Evolutionary conservation across 2,329 filamentous ascomycete genomes (phyloP).

Genomic region (Hypoxylon sp.): DNA sequence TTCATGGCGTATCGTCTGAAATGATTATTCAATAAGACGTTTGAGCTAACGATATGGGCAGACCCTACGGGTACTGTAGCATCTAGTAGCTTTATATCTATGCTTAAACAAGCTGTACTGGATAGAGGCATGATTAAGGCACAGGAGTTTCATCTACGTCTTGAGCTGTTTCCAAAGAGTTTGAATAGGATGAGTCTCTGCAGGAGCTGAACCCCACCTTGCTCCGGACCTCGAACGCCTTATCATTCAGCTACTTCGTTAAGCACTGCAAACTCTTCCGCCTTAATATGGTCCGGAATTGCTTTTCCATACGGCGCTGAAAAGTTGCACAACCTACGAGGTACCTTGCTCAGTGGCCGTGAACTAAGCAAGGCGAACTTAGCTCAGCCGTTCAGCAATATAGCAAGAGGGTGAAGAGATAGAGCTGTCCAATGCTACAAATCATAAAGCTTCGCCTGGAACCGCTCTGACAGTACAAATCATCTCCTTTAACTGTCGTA

Average conservation of each 20-base stretch:
- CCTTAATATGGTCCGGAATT: neutral
- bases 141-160: constrained; percentile 4
- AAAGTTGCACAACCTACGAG: neutral
- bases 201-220: neutral
- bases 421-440: too few species aligned
- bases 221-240: neutral
- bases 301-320: neutral
- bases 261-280: neutral
- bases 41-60: neutral
- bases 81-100: neutral
- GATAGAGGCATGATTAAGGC: neutral
- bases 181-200: neutral
- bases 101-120: too few species aligned
- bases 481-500: neutral
- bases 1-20: neutral
- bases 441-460: neutral
- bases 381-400: neutral
- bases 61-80: neutral
- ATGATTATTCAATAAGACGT: neutral
- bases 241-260: neutral
- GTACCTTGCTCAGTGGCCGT: neutral
- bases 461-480: neutral
- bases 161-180: neutral
- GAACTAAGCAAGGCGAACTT: neutral
- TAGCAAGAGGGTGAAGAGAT: neutral